These are phyloP conservation scores for Apiospora malaysiana DNA, from an alignment of 2,329 filamentous ascomycete genomes.

Conservation along the genomic window DNA sequence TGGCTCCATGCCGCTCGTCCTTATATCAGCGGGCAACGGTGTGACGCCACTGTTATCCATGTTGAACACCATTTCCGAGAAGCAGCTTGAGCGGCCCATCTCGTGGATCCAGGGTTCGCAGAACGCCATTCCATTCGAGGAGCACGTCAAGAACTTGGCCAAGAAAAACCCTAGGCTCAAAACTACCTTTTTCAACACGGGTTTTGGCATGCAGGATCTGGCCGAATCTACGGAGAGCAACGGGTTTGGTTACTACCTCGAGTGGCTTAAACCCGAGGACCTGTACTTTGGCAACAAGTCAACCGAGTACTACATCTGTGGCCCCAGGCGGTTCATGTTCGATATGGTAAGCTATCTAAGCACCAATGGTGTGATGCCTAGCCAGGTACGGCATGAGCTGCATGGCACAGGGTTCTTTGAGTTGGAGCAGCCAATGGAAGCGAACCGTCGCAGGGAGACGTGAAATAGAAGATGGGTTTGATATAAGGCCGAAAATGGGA, in stretches of 20 bases:
- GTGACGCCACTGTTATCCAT: conserved; percentile 66
- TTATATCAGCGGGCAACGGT: conserved; percentile 67
- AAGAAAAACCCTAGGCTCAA: conserved; percentile 42
- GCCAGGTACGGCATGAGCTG: conserved; percentile 24
- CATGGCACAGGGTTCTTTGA: conserved; percentile 26
- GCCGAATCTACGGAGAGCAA: conserved; percentile 51
- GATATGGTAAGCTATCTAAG: conserved; percentile 53
- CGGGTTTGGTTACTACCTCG: conserved; percentile 53
- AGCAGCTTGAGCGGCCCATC: conserved; percentile 53
- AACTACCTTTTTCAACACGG: conserved; percentile 57
- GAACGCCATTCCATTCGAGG: conserved; percentile 57
- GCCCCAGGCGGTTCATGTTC: conserved; percentile 60
- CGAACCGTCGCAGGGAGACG: not conserved
- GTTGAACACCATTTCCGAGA: conserved; percentile 57
- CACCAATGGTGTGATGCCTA: conserved; percentile 43
- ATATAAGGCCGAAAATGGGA: too few species aligned
- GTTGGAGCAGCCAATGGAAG: conserved; percentile 20
- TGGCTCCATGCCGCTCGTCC: conserved; percentile 56
- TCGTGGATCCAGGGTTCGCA: conserved; percentile 66
- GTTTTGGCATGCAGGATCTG: conserved; percentile 51
- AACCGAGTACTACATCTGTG: conserved; percentile 61
- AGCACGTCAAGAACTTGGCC: conserved; percentile 54
- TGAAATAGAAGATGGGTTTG: not conserved
- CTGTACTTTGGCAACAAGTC: conserved; percentile 51
- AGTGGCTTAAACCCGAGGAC: conserved; percentile 49